Conservation (phyloP, 352 stramenopile genomes). For the Globisporangium cystogenes region DNA sequence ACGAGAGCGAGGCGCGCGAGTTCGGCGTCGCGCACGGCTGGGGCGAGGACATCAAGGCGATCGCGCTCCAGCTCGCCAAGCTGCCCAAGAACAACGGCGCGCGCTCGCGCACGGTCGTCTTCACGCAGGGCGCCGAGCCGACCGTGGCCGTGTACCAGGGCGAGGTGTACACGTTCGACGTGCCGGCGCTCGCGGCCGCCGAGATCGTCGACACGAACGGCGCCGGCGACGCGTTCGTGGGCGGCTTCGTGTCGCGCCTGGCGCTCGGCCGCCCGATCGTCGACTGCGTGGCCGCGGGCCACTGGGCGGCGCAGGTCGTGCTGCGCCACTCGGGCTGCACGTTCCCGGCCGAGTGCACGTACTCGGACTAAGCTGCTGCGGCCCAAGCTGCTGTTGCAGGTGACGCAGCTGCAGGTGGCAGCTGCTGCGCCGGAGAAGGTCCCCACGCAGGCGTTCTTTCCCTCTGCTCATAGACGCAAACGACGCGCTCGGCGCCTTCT, state of each 20-base stretch:
- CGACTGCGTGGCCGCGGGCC: constrained; percentile 95
- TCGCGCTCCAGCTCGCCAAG: constrained; percentile 92
- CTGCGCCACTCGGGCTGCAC: constrained; percentile 97
- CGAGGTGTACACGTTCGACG: constrained; percentile 89
- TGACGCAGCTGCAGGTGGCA: too few species aligned
- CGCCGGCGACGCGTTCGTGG: constrained; percentile 98
- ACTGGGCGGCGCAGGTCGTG: constrained; percentile 96
- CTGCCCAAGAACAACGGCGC: constrained; percentile 92
- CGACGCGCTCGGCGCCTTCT: constrained; percentile 14
- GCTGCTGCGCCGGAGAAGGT: constrained; percentile 14
- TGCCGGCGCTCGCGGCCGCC: constrained; percentile 81
- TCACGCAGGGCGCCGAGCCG: constrained; percentile 95
- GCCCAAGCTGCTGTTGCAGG: not conserved
- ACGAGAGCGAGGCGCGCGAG: constrained; percentile 97
- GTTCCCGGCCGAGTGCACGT: constrained; percentile 91
- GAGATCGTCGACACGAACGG: constrained; percentile 99
- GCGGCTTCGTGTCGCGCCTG: constrained; percentile 96
- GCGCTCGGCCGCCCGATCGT: constrained; percentile 79
- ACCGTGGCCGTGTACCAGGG: constrained; percentile 97
- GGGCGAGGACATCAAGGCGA: constrained; percentile 81
- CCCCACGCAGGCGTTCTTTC: constrained; percentile 16
- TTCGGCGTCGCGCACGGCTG: constrained; percentile 91
- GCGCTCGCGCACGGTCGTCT: constrained; percentile 94
- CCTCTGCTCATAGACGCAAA: constrained; percentile 9
- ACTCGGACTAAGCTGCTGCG: constrained; percentile 53